A percentile compares a stretch with the other conserved stretches of the same genome.
phyloP scores from a whole-genome alignment of 208 protist genomes.

The Strigomonas culicis region DNA sequence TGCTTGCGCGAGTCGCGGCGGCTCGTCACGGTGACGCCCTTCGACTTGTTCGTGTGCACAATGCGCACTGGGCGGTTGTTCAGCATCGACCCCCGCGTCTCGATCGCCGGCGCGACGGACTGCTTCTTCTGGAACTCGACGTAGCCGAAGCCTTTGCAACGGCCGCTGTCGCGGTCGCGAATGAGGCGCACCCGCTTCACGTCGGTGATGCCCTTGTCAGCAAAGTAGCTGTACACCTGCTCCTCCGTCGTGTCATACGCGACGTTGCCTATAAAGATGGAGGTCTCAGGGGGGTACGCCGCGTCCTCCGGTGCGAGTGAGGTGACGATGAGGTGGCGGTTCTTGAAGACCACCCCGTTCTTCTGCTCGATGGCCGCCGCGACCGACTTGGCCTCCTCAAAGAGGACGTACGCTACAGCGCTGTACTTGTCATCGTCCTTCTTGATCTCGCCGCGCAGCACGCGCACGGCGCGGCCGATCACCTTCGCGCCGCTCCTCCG shows the following conservation, averaged over 20 bases:
- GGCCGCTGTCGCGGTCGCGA: slow-evolving; percentile 73
- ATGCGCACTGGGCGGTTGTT: slow-evolving; percentile 81
- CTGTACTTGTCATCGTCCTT: slow-evolving; percentile 71
- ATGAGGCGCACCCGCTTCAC: slow-evolving; percentile 81
- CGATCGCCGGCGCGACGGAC: slow-evolving; percentile 66
- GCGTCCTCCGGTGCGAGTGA: slow-evolving; percentile 51
- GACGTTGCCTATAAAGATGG: slow-evolving; percentile 88
- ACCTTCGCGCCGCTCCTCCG: slow-evolving; percentile 22
- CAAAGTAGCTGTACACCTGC: slow-evolving; percentile 82
- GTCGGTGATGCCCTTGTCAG: slow-evolving; percentile 69
- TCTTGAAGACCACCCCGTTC: slow-evolving; percentile 67
- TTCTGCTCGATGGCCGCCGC: slow-evolving; percentile 46
- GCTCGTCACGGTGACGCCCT: slow-evolving; percentile 53
- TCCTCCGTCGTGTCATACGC: slow-evolving; percentile 82
- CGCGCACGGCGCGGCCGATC: slow-evolving; percentile 73
- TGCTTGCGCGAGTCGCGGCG: slow-evolving; percentile 62
- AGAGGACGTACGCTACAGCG: slow-evolving; percentile 86
- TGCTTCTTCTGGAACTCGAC: slow-evolving; percentile 68
- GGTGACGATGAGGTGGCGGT: slow-evolving; percentile 83
- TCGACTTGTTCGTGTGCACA: slow-evolving; percentile 84
- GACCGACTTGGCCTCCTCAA: slow-evolving; percentile 21
- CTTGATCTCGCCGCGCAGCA: slow-evolving; percentile 82
- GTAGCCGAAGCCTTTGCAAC: slow-evolving; percentile 90
- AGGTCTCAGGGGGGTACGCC: slow-evolving; percentile 80
- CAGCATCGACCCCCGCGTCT: slow-evolving; percentile 47